These are phyloP conservation scores for Monosporascus sp. DNA, from an alignment of 2,329 filamentous ascomycete genomes.

Conservation along the genomic window DNA sequence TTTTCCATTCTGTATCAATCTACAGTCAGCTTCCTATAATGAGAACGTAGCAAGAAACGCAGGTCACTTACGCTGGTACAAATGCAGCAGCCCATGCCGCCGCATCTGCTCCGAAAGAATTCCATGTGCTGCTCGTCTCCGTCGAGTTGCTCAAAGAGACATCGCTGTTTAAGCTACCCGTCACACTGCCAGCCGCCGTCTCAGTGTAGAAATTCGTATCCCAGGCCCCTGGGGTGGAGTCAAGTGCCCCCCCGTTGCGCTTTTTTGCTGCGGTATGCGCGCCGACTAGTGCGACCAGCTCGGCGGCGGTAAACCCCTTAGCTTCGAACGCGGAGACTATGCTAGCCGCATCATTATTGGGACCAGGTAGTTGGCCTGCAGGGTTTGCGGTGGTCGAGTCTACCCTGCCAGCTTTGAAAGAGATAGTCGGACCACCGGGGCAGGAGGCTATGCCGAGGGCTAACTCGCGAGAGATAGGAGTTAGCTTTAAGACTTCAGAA, in stretches of 20 bases:
- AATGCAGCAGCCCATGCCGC: conserved; percentile 20
- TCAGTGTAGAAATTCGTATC: conserved; percentile 23
- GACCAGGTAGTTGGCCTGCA: conserved; percentile 13
- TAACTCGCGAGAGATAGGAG: conserved; percentile 2
- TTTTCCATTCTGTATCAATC: conserved; percentile 21
- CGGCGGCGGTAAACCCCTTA: conserved; percentile 18
- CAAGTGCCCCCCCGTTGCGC: conserved; percentile 15
- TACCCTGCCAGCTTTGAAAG: conserved; percentile 20
- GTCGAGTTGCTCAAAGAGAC: conserved; percentile 18
- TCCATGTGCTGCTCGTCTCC: conserved; percentile 18
- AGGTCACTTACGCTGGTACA: conserved; percentile 20
- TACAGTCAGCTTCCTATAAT: neutral
- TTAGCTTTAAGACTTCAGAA: neutral
- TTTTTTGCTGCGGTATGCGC: conserved; percentile 22
- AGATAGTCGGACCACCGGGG: conserved; percentile 14
- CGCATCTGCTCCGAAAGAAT: conserved; percentile 14
- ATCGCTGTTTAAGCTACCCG: conserved; percentile 21
- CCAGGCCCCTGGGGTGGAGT: conserved; percentile 15
- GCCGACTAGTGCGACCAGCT: conserved; percentile 23
- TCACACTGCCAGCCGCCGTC: conserved; percentile 16
- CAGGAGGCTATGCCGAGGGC: conserved; percentile 21
- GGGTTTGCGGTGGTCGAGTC: conserved; percentile 18
- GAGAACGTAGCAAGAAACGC: neutral
- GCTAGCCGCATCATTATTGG: conserved; percentile 9
- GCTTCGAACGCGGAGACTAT: conserved; percentile 15